Conservation (phyloP, 352 stramenopile genomes). For the Phytophthora kernoviae region DNA sequence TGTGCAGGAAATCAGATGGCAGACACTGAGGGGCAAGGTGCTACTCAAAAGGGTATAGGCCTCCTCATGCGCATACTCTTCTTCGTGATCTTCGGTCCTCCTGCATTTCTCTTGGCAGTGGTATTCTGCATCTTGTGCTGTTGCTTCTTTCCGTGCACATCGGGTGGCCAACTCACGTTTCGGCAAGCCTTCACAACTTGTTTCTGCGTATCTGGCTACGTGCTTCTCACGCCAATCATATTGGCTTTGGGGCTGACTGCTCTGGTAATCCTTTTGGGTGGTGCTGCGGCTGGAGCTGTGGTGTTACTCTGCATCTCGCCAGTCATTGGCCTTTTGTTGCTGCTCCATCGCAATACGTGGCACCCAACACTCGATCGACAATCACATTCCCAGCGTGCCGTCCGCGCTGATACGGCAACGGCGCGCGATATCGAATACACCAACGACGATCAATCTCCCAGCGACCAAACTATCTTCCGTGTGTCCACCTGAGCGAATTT, state of each 20-base stretch:
- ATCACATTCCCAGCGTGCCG: constrained; percentile 17
- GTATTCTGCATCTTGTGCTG: constrained; percentile 62
- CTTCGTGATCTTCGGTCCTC: constrained; percentile 69
- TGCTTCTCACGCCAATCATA: constrained; percentile 55
- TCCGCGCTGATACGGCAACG: constrained; percentile 18
- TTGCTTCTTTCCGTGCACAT: constrained; percentile 69
- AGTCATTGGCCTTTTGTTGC: constrained; percentile 30
- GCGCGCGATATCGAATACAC: constrained; percentile 33
- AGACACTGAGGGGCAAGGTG: constrained; percentile 54
- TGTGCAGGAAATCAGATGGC: constrained; percentile 78
- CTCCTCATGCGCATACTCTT: constrained; percentile 53
- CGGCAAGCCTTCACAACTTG: constrained; percentile 67
- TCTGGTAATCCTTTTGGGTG: constrained; percentile 32
- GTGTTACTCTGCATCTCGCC: constrained; percentile 36
- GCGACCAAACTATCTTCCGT: constrained; percentile 33
- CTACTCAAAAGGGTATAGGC: constrained; percentile 40
- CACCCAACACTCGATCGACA: constrained; percentile 4
- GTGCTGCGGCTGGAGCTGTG: constrained; percentile 25
- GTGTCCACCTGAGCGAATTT: constrained; percentile 17
- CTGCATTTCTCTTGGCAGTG: constrained; percentile 61
- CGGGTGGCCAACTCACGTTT: constrained; percentile 44
- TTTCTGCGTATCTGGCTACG: constrained; percentile 61
- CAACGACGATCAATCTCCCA: constrained; percentile 31
- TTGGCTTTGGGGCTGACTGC: constrained; percentile 35
- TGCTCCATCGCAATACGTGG: constrained; percentile 22